These are phyloP conservation scores for Solanum phureja DNA, from an alignment of 257 asterid genomes.

Conservation along the genomic window DNA sequence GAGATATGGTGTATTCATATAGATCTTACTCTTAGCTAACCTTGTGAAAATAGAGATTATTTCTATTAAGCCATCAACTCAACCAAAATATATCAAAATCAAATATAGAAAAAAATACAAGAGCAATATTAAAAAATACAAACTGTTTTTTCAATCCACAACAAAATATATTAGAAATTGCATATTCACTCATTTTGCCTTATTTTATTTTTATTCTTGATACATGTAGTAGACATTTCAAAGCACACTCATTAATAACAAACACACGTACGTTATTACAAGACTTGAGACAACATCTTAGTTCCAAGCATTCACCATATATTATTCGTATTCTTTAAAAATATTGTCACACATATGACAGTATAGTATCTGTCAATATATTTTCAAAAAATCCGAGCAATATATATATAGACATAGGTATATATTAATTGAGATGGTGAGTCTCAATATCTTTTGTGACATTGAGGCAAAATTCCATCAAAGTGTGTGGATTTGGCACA, in stretches of 20 bases:
- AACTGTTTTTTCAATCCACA: neutral
- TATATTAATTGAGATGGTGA: neutral
- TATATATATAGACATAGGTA: neutral
- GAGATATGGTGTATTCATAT: too few relatives aligned
- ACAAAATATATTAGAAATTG: neutral
- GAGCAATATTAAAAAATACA: neutral
- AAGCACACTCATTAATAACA: neutral
- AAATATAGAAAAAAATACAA: too few relatives aligned
- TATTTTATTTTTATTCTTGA: neutral
- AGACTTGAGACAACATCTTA: neutral
- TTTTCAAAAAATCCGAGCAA: neutral
- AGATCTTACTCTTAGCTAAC: too few relatives aligned
- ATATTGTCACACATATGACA: neutral
- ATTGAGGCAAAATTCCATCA: neutral
- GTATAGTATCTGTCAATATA: neutral
- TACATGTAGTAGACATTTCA: neutral
- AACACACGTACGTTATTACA: neutral
- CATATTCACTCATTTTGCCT: neutral
- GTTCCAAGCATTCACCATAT: neutral
- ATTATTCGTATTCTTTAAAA: neutral
- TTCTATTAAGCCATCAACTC: fast-evolving
- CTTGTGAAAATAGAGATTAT: too few relatives aligned
- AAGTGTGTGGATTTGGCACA: slow-evolving; percentile 1
- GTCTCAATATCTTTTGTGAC: slow-evolving; percentile 17
- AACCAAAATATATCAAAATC: too few relatives aligned